Percentiles rank a stretch among this genome's conserved stretches.
Evolutionary conservation across 257 asterid species (phyloP).

Genomic region (Anisodus acutangulus): DNA sequence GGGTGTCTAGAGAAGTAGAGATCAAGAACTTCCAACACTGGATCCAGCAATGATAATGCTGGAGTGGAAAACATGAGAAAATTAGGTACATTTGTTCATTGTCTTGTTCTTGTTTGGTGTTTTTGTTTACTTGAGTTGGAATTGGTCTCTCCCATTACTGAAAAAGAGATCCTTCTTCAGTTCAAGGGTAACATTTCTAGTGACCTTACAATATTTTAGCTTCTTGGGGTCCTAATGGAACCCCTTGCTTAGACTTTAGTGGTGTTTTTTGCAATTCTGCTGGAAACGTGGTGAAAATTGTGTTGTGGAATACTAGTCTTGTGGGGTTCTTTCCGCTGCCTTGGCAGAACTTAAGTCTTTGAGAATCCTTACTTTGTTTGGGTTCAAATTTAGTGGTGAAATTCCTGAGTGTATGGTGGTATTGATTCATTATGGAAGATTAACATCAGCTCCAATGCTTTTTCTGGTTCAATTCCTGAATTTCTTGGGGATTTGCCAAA

Average conservation of each 20-base stretch:
- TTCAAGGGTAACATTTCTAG: constrained; percentile 80
- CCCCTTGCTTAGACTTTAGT: constrained; percentile 61
- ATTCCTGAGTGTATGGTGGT: constrained; percentile 72
- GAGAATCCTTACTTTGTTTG: constrained; percentile 74
- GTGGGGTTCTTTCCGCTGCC: constrained; percentile 73
- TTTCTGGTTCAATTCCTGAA: constrained; percentile 84
- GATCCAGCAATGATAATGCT: constrained; percentile 76
- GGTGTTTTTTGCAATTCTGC: constrained; percentile 79
- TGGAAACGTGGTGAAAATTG: constrained; percentile 83
- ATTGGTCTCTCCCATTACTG: constrained; percentile 62
- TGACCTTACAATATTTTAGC: constrained; percentile 76
- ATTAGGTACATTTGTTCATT: constrained; percentile 59
- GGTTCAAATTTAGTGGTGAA: constrained; percentile 70
- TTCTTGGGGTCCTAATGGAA: constrained; percentile 64
- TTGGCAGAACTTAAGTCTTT: constrained; percentile 72
- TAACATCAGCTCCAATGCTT: constrained; percentile 85
- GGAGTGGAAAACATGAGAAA: constrained; percentile 72
- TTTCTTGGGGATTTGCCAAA: constrained; percentile 79
- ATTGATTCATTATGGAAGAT: constrained; percentile 83
- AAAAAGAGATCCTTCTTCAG: constrained; percentile 88
- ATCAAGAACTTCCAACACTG: constrained; percentile 43
- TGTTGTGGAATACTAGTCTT: constrained; percentile 82
- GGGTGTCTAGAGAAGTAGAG: constrained; percentile 40
- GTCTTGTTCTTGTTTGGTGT: constrained; percentile 49
- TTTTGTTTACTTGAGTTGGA: constrained; percentile 50